These are phyloP conservation scores for Mycosphaerella sp. DNA, from an alignment of 2,329 filamentous ascomycete genomes.

Conservation along the genomic window DNA sequence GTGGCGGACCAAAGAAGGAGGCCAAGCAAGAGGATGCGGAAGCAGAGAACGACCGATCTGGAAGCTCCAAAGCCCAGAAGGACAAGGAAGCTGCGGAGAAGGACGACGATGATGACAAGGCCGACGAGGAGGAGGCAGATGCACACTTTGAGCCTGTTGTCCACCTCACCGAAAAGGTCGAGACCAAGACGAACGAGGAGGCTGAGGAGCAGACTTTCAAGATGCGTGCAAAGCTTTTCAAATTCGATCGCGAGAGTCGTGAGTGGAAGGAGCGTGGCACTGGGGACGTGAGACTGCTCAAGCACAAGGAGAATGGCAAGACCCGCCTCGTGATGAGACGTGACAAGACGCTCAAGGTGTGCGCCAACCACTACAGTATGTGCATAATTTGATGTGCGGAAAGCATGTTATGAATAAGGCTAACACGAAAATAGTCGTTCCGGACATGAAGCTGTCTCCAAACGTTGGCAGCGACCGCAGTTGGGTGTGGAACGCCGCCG, in stretches of 20 bases:
- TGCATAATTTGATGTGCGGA: conserved; percentile 18
- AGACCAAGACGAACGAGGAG: conserved; percentile 97
- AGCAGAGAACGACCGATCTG: conserved; percentile 71
- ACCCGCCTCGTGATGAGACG: conserved; percentile 96
- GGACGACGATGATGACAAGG: conserved; percentile 35
- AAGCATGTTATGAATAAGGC: neutral
- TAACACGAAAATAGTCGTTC: conserved; percentile 60
- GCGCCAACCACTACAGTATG: conserved; percentile 99
- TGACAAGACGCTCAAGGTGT: conserved; percentile 99
- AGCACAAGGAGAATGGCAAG: conserved; percentile 99
- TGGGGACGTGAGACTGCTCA: conserved; percentile 89
- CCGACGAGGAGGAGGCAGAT: conserved; percentile 62
- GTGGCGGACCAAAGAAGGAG: conserved; percentile 93
- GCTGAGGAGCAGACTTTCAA: conserved; percentile 96
- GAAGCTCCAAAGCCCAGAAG: conserved; percentile 65
- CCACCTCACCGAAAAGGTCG: conserved; percentile 91
- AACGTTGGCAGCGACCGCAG: conserved; percentile 97
- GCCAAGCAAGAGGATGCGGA: conserved; percentile 76
- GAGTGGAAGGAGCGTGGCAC: conserved; percentile 99
- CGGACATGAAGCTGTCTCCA: conserved; percentile 97
- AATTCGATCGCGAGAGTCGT: conserved; percentile 82
- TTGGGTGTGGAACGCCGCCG: conserved; percentile 98
- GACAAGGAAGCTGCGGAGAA: conserved; percentile 50
- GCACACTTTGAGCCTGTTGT: conserved; percentile 97
- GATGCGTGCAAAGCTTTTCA: conserved; percentile 99